Evolutionary conservation across 371 early-diverging fungal genomes (phyloP).

Genomic region (Mucor circinelloides): DNA sequence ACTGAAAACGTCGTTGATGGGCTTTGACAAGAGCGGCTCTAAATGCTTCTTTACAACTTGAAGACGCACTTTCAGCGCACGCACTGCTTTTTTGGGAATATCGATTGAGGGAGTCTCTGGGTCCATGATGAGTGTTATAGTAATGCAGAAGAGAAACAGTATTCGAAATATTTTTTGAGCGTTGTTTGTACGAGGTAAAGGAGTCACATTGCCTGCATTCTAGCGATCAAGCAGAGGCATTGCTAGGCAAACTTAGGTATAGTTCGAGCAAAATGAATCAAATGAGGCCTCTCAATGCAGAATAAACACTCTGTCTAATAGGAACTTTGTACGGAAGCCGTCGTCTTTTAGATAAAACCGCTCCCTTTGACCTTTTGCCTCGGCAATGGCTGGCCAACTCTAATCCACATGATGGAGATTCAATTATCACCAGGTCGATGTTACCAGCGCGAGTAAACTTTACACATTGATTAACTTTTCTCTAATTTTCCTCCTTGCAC

Average conservation of each 20-base stretch:
- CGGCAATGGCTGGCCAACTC: too few species aligned
- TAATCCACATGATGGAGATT: too few species aligned
- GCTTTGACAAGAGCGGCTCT: constrained; percentile 48
- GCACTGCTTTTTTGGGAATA: constrained; percentile 37
- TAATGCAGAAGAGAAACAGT: not conserved
- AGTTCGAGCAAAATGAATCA: too few species aligned
- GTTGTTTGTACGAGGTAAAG: not conserved
- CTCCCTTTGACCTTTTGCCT: too few species aligned
- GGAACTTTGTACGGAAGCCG: too few species aligned
- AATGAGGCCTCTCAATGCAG: too few species aligned
- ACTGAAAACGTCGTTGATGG: constrained; percentile 46
- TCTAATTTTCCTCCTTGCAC: not conserved
- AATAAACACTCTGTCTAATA: too few species aligned
- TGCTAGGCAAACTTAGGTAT: too few species aligned
- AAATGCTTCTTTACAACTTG: constrained; percentile 50
- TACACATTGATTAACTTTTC: too few species aligned
- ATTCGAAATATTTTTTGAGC: not conserved
- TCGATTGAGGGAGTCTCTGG: constrained; percentile 3
- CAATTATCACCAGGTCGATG: too few species aligned
- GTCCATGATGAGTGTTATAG: not conserved
- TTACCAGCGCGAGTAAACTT: too few species aligned
- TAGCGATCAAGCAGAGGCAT: not conserved
- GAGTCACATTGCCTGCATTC: not conserved
- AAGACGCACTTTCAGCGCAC: constrained; percentile 39
- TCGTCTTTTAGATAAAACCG: too few species aligned